A percentile compares a stretch with the other conserved stretches of the same genome.
These are phyloP conservation scores for Monosporascus ibericus DNA, from an alignment of 2,329 filamentous ascomycete genomes.

Conservation along the genomic window DNA sequence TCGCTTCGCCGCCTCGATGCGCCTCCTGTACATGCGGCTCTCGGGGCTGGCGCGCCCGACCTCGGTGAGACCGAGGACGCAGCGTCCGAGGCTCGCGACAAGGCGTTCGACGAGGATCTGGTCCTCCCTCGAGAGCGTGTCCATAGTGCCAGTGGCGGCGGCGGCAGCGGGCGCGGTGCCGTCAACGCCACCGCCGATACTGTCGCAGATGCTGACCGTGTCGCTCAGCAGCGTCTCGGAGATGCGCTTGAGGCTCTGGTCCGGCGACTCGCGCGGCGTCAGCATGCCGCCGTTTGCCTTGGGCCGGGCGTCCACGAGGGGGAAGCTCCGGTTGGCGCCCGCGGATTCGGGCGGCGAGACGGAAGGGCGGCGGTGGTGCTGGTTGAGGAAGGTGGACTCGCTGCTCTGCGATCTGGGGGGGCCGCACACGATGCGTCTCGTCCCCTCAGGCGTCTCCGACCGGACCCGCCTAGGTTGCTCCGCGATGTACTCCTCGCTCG, in stretches of 20 bases:
- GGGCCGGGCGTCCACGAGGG: conserved; percentile 46
- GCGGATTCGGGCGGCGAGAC: conserved; percentile 51
- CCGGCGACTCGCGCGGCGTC: conserved; percentile 43
- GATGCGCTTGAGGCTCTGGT: conserved; percentile 41
- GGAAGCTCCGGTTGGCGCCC: conserved; percentile 57
- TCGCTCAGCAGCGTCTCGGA: conserved; percentile 44
- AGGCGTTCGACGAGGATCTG: conserved; percentile 54
- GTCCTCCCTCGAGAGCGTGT: conserved; percentile 47
- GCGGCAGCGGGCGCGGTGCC: conserved; percentile 9
- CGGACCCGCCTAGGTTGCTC: conserved; percentile 17
- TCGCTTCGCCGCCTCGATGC: conserved; percentile 68
- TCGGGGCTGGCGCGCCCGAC: conserved; percentile 49
- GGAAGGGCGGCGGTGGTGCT: conserved; percentile 37
- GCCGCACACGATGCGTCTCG: conserved; percentile 19
- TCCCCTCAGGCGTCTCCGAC: conserved; percentile 26
- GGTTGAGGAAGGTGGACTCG: conserved; percentile 35
- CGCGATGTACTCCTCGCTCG: conserved; percentile 13
- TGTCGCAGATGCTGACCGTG: conserved; percentile 36
- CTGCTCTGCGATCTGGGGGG: conserved; percentile 38
- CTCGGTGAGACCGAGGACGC: conserved; percentile 53
- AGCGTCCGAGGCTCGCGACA: conserved; percentile 53
- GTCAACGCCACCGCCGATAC: conserved; percentile 20
- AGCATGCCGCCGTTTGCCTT: conserved; percentile 40
- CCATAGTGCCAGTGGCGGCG: conserved; percentile 33
- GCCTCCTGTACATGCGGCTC: conserved; percentile 58